Evolutionary conservation across 192 early-diverging fungal genomes (phyloP).

Genomic region (Radiomyces spectabilis): DNA sequence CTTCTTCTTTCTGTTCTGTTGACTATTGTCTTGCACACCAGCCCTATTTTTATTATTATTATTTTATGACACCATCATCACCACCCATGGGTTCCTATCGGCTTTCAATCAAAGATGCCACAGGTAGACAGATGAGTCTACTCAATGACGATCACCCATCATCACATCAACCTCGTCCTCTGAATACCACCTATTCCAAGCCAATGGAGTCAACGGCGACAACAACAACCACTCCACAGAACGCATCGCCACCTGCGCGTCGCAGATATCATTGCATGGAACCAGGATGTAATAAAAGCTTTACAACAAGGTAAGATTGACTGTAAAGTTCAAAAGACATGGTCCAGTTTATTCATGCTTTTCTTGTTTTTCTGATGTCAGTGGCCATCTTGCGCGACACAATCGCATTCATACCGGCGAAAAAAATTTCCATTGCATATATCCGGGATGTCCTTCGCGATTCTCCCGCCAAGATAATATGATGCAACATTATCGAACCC

Average conservation of each 20-base stretch:
- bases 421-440: conserved; percentile 64
- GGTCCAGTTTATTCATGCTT: neutral
- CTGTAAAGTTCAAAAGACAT: neutral
- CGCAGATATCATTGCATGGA: conserved; percentile 61
- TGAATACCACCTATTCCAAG: neutral
- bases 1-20: neutral
- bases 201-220: neutral
- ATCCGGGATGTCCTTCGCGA: conserved; percentile 59
- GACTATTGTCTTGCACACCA: neutral
- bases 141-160: conserved; percentile 12
- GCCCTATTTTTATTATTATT: too few species aligned
- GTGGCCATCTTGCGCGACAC: conserved; percentile 78
- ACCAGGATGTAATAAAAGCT: conserved; percentile 62
- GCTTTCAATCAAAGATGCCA: conserved; percentile 22
- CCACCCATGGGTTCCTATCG: too few species aligned
- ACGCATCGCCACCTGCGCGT: conserved; percentile 17
- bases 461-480: conserved; percentile 82
- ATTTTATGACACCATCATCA: too few species aligned
- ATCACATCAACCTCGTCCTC: neutral
- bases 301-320: conserved; percentile 58
- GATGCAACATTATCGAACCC: conserved; percentile 83
- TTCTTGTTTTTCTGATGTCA: conserved; percentile 11
- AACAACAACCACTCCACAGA: conserved; percentile 1
- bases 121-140: conserved; percentile 21
- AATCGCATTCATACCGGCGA: conserved; percentile 77